These are phyloP conservation scores for Clonostachys sp. DNA, from an alignment of 2,329 filamentous ascomycete genomes.

Conservation along the genomic window DNA sequence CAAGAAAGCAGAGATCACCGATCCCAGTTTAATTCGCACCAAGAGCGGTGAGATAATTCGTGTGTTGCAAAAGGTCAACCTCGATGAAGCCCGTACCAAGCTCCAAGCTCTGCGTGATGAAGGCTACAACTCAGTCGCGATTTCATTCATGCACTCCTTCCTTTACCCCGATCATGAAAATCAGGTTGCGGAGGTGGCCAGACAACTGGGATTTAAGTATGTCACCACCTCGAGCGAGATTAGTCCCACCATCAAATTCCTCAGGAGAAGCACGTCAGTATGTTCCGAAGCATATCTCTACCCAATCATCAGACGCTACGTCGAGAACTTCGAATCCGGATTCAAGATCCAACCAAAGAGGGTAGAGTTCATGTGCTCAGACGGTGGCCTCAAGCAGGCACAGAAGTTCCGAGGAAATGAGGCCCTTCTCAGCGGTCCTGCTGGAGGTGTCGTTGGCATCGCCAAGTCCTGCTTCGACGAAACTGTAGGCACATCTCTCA, in stretches of 20 bases:
- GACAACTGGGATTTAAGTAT: conserved; percentile 68
- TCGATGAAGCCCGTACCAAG: conserved; percentile 43
- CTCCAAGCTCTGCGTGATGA: conserved; percentile 57
- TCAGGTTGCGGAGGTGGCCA: conserved; percentile 66
- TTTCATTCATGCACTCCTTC: conserved; percentile 85
- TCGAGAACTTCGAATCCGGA: conserved; percentile 59
- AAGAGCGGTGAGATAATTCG: conserved; percentile 62
- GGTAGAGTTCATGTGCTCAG: conserved; percentile 65
- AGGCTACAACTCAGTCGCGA: conserved; percentile 71
- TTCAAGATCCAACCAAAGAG: conserved; percentile 55
- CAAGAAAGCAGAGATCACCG: conserved; percentile 18
- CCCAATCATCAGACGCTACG: conserved; percentile 65
- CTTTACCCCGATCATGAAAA: conserved; percentile 81
- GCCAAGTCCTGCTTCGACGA: conserved; percentile 64
- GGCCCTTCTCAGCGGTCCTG: conserved; percentile 64
- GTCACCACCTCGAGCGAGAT: conserved; percentile 62
- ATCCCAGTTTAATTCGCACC: conserved; percentile 47
- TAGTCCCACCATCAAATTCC: conserved; percentile 69
- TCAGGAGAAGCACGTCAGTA: conserved; percentile 61
- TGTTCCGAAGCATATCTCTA: conserved; percentile 71
- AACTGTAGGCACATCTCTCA: conserved; percentile 60
- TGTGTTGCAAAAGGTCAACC: conserved; percentile 50
- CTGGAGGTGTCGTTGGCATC: conserved; percentile 68
- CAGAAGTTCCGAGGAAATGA: conserved; percentile 58
- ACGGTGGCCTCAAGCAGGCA: conserved; percentile 40